phyloP scores from a whole-genome alignment of 1,284 basidiomycete species.

The Wallemia mellicola region DNA sequence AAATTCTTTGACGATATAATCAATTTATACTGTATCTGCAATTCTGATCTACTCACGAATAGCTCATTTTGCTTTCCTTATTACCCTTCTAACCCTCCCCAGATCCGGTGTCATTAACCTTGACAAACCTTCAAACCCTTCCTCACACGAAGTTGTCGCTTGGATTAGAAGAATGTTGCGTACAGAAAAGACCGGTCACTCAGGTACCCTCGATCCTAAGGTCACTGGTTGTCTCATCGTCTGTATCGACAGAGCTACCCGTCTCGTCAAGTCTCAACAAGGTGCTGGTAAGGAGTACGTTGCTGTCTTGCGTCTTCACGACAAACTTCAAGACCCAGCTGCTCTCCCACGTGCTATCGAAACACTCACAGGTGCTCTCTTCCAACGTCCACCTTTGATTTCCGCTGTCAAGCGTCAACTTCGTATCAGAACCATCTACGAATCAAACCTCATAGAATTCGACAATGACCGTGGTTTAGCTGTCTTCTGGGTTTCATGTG shows the following conservation, averaged over 20 bases:
- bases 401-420: slow-evolving; percentile 97
- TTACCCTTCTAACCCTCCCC: slow-evolving; percentile 1
- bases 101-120: slow-evolving; percentile 95
- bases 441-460: slow-evolving; percentile 84
- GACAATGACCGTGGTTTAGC: slow-evolving; percentile 90
- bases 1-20: neutral
- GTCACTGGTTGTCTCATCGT: slow-evolving; percentile 97
- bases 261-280: slow-evolving; percentile 96
- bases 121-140: slow-evolving; percentile 98
- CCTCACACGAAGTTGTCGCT: slow-evolving; percentile 98
- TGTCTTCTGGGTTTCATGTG: slow-evolving; percentile 96
- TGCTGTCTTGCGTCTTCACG: slow-evolving; percentile 76
- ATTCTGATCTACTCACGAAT: neutral
- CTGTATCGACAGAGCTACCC: slow-evolving; percentile 96
- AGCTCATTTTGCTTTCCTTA: neutral
- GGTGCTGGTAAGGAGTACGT: slow-evolving; percentile 98
- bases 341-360: slow-evolving; percentile 76
- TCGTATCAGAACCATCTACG: slow-evolving; percentile 88
- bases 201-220: slow-evolving; percentile 91
- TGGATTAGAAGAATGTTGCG: slow-evolving; percentile 90
- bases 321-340: slow-evolving; percentile 44
- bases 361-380: slow-evolving; percentile 89
- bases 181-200: slow-evolving; percentile 93
- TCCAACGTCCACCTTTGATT: slow-evolving; percentile 95
- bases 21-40: neutral